phyloP scores from a whole-genome alignment of 371 early-diverging fungal species.

The Syncephalastrum monosporum region DNA sequence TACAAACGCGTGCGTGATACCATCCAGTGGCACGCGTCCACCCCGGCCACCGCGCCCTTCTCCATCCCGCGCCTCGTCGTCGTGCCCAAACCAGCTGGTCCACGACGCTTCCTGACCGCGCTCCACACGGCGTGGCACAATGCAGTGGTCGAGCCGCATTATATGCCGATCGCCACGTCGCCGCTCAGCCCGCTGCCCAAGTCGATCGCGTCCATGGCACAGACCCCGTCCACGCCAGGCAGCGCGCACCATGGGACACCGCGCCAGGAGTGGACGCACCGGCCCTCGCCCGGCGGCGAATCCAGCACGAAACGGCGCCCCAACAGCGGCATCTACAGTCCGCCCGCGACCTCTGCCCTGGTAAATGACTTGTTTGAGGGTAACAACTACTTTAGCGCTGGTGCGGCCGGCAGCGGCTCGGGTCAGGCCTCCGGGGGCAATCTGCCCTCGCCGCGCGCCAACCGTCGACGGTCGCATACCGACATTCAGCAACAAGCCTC shows the following conservation, averaged over 20 bases:
- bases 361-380: conserved; percentile 4
- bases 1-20: conserved; percentile 61
- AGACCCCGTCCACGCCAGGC: conserved; percentile 16
- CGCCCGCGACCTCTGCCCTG: conserved; percentile 4
- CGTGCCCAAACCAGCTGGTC: conserved; percentile 71
- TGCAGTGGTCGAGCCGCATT: conserved; percentile 56
- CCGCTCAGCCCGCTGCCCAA: conserved; percentile 40
- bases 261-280: background rate
- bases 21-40: conserved; percentile 34
- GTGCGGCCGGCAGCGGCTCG: background rate
- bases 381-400: conserved; percentile 6
- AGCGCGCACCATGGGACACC: conserved; percentile 15
- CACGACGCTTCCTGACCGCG: conserved; percentile 62
- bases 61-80: conserved; percentile 59
- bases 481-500: too few relatives aligned
- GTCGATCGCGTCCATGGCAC: conserved; percentile 11
- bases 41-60: conserved; percentile 8
- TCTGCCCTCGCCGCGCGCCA: background rate
- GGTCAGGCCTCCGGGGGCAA: background rate
- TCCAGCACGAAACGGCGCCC: conserved; percentile 11
- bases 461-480: too few relatives aligned
- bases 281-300: conserved; percentile 13
- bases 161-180: conserved; percentile 65
- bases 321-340: conserved; percentile 18
- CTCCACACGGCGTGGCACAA: conserved; percentile 63